Base-by-base conservation (phyloP, 768 basidiomycete genomes). In the Tricholoma saponaceum region DNA sequence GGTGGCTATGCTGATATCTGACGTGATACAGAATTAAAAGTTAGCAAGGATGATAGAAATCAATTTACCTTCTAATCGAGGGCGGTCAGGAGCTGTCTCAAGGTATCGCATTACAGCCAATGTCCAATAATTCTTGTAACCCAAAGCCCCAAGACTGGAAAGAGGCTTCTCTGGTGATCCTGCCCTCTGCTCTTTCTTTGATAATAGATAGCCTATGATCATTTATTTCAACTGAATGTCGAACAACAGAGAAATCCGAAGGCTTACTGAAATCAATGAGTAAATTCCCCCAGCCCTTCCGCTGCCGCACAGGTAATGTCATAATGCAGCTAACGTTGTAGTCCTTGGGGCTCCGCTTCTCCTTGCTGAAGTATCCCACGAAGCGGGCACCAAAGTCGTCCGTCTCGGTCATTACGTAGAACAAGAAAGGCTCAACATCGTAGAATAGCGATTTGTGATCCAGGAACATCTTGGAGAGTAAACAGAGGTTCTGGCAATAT, bases 281-380 rank as follows among this genome's bases (percentile, higher is more conserved):
- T 55, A 93, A 80, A 71, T 94, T 93, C 12, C 97, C 97, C 95
- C 96, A 99, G 0, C 97, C 97, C 71, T 90, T 87, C 61, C 96
- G 77, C 72, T 98, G 96, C 61, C 95, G 78, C 37, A 98, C 90
- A 1, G 97, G 97, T 18, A 99, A 76, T 16, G 97, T 98, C 95
- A 99, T 98, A 68, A 99, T 99, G 78, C 97, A 99, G 72, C 94
- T 96, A 63, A 99, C 86, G 75, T 99, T 99, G 72, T 94, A 95
- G 67, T 94, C 91, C 74, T 94, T 95, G 55, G 89, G 88, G 69
- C 93, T 95, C 53, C 92, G 81, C 76, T 99, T 99, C 80, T 99
- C 97, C 72, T 99, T 99, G 75, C 90, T 92, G 70, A 99, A 99
- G 71, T 99, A 99, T 7, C 97, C 97, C 54, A 99, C 90, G 67